Base-by-base conservation (phyloP, 2,329 filamentous ascomycete genomes). In the Microascus cirrosus region DNA sequence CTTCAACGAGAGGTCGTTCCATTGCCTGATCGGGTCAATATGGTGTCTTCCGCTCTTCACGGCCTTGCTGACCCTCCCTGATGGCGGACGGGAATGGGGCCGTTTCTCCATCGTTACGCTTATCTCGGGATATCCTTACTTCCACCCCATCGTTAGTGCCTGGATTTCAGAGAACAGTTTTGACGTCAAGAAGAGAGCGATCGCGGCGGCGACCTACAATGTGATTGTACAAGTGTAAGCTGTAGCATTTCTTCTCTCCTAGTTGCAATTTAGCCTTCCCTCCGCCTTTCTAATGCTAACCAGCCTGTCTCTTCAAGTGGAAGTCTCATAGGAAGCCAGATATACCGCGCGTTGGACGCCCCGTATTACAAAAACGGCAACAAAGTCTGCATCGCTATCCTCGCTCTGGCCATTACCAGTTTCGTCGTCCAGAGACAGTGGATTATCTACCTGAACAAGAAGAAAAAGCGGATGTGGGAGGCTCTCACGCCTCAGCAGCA, bases 301-400 rank as follows among this genome's bases (percentile, higher is more conserved):
- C 5, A 53, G 39, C 20, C 51, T 53, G 36, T 4, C 58, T 63
- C 42, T n/a, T 34, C 8, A 53, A 69, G 67, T 22, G 75, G 74
- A 39, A 73, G 71, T 18, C 66, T 77, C 11, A 66, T 72, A 34
- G 68, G 72, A 15, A 69, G 65, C 50, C 73, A 82, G 62, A 78
- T 81, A 59, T 82, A 82, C 62, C 73, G 77, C 20, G 63, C 65
- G 1, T 71, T 75, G 58, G 82, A 84, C 58, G 71, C 73, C 6
- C 81, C 81, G 0, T 77, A 79, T 63, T 85, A 83, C 65, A 77
- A 79, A 59, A 73, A 64, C 3, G 82, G 82, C 10, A 85, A 85
- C 68, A 79, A 73, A 25, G 76, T 83, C 2, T 72, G 83, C 54
- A 75, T 85, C 25, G 77, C 71, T 1, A 72, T 85, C 54, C 69